Evolutionary conservation across 2,329 filamentous ascomycete species (phyloP), one percentile per base, ranked within the genome.

Genomic region (Alternaria alternata): DNA sequence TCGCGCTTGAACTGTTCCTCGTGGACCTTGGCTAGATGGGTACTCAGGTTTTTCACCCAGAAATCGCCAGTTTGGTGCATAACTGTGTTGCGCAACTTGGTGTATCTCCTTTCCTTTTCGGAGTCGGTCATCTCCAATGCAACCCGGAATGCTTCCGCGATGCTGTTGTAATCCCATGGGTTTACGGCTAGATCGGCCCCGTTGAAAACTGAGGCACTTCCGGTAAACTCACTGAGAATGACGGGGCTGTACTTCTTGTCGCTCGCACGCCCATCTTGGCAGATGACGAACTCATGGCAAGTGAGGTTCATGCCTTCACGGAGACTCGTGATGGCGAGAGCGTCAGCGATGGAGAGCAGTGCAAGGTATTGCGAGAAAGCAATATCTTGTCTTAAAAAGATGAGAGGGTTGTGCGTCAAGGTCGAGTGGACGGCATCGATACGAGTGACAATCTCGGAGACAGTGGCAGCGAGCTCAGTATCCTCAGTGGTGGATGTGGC

Each of bases 291-390:
- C 76, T 98, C 94, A 75, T 98, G 95, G 6, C 91, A 94, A 0
- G 94, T 97, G 57, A 98, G 81, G 75, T 97, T 98, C 95, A 98
- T 98, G 64, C 94, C 94, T 77, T 98, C 94, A 53, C 95, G 92
- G 70, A 98, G 88, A 75, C 93, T 96, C 2, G 94, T 96, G 72
- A 98, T 95, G 87, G 97, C 95, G 51, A 98, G 83, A 3, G 91
- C 91, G 80, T 98, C 94, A 2, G 94, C 95, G 53, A 96, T 90
- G 3, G 92, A 93, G 47, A 97, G 85, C 7, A 98, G 83, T 2
- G 94, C 94, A n/a, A 98, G 86, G 72, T 97, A 98, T 75, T 97
- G 94, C 0, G 91, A 85, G 74, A 96, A 97, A 59, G 92, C 90
- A 61, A 98, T 95, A 71, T 98, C 94, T 78, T 98, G 94, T 79